A percentile compares a stretch with the other conserved stretches of the same genome.
These are phyloP conservation scores for Boletus smithii DNA, from an alignment of 1,284 basidiomycete genomes.

Conservation along the genomic window DNA sequence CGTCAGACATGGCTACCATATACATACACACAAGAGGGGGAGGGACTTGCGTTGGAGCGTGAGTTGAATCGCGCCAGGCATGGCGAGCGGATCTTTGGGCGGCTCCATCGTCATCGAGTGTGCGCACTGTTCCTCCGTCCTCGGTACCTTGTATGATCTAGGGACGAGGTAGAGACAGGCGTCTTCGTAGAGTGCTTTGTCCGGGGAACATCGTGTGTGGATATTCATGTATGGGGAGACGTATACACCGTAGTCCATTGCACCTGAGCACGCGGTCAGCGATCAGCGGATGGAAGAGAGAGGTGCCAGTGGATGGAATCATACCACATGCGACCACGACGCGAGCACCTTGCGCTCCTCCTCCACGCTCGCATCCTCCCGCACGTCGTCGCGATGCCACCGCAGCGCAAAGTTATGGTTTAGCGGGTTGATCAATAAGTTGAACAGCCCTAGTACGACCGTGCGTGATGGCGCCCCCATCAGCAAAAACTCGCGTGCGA, in stretches of 20 bases:
- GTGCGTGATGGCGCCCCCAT: no score
- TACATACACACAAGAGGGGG: neutral
- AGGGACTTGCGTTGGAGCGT: conserved; percentile 52
- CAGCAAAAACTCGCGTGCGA: no score
- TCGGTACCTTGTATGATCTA: conserved; percentile 57
- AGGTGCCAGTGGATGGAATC: neutral
- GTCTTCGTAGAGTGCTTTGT: conserved; percentile 70
- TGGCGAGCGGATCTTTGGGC: conserved; percentile 57
- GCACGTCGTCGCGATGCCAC: conserved; percentile 83
- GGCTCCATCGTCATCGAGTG: conserved; percentile 54
- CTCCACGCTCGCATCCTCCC: conserved; percentile 55
- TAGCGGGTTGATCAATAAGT: conserved; percentile 72
- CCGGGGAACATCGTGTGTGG: neutral
- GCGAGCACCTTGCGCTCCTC: conserved; percentile 62
- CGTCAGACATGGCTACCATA: neutral
- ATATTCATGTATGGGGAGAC: no score
- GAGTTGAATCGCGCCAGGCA: conserved; percentile 67
- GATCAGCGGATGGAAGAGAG: no score
- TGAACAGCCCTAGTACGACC: conserved; percentile 83
- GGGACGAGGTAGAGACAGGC: conserved; percentile 76
- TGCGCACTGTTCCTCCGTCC: conserved; percentile 58
- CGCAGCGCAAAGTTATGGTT: conserved; percentile 69
- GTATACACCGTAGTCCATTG: conserved; percentile 70
- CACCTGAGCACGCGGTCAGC: conserved; percentile 44
- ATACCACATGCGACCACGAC: conserved; percentile 65